Evolutionary conservation across 345 rosid species (phyloP), one percentile per base, ranked within the genome.

Genomic region (Eucalyptus shirleyi): DNA sequence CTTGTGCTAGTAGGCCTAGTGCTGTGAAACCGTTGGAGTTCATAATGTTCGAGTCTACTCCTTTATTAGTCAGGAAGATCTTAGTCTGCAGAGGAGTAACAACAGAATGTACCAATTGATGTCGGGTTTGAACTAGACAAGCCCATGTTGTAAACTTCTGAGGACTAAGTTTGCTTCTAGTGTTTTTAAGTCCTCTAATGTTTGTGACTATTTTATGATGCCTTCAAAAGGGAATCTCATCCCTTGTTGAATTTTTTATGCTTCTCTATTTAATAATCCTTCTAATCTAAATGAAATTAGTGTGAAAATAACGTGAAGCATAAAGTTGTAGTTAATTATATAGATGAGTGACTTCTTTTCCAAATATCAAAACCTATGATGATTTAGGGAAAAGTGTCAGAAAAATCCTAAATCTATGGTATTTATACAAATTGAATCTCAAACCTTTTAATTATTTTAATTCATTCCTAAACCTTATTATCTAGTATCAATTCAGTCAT

Each of bases 391-490:
- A 45, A 18, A 1, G 4, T 53, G 59, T 53, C 2, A 53, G 9
- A 53, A 53, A 53, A 53, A 8, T 53, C 24, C 23, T 53, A 53
- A 53, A 53, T 8, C 24, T 53, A 53, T 53, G 56, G 24, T 19
- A 53, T 53, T 53, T 18, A 24, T 53, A 19, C 10, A 53, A 53
- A 53, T 53, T 53, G 56, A 53, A 53, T 19, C 23, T 4, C 23
- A 18, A 53, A 53, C 56, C 19, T 53, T 53, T 53, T 53, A 53
- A 19, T 19, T 53, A 10, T 19, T 9, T 17, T 24, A 53, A 53
- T 53, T 7, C 19, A 53, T 7, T 53, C 2, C 0, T 53, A 19
- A 53, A 53, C 9, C 9, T 1, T 19, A 53, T 19, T 4, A 19
- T 19, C 2, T 53, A 53, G 24, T 53, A 8, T 4, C 24, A 53